phyloP scores from a whole-genome alignment of 2,329 filamentous ascomycete genomes.

The Arthrobotrys sinensis region DNA sequence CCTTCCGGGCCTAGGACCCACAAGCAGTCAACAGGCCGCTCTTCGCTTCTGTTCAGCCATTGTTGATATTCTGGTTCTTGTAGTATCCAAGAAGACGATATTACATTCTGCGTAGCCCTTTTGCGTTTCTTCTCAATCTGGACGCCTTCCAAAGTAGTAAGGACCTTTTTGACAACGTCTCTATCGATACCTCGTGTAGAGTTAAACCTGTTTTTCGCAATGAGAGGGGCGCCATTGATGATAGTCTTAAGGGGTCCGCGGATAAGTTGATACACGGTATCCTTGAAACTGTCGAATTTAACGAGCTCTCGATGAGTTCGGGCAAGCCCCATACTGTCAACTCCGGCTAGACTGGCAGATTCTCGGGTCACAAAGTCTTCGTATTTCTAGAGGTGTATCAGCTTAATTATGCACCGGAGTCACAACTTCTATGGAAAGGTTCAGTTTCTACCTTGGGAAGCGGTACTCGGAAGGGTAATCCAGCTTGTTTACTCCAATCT shows the following conservation, averaged over 20 bases:
- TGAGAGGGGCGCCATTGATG: constrained; percentile 67
- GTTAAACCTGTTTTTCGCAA: constrained; percentile 67
- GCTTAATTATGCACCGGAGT: not conserved
- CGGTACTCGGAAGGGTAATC: constrained; percentile 65
- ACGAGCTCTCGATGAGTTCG: constrained; percentile 68
- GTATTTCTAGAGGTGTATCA: constrained; percentile 64
- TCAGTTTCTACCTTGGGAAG: constrained; percentile 41
- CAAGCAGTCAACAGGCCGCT: constrained; percentile 65
- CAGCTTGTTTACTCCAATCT: constrained; percentile 67
- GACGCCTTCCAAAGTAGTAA: constrained; percentile 66
- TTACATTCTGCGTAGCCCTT: constrained; percentile 65
- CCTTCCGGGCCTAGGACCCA: constrained; percentile 69
- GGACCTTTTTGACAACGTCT: constrained; percentile 65
- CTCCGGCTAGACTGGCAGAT: constrained; percentile 68
- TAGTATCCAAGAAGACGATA: constrained; percentile 68
- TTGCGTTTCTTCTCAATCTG: constrained; percentile 67
- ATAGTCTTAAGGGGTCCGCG: constrained; percentile 67
- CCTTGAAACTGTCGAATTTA: constrained; percentile 69
- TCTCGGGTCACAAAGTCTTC: constrained; percentile 68
- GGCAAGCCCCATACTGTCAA: constrained; percentile 67
- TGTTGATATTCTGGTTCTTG: constrained; percentile 67
- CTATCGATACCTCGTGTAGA: constrained; percentile 67
- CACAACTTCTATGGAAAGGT: not conserved
- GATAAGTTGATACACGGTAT: constrained; percentile 67
- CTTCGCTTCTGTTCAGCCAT: constrained; percentile 65